Base-by-base conservation (phyloP, 2,329 filamentous ascomycete species). In the Xylaria hypoxylon region DNA sequence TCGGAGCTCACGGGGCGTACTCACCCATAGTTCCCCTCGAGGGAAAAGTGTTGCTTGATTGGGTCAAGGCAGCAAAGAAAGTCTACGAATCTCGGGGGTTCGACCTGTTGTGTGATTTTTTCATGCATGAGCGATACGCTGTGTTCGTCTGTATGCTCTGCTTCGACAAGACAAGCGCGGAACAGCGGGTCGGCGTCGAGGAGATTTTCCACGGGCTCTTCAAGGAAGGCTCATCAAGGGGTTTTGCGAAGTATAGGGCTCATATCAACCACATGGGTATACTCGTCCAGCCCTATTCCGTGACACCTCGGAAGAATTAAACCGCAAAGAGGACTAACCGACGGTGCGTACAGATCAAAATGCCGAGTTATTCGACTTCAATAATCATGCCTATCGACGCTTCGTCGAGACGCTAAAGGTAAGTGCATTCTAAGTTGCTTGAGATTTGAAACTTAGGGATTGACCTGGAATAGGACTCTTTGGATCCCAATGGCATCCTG, bases 61-160 rank as follows among this genome's bases (percentile, higher is more conserved):
- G 81, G 81, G 79, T 81, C 35, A 76, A 65, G 64, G 77, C 74
- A 0, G 79, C 80, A 40, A 80, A 81, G 68, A 75, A 72, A 22
- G 76, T 82, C n/a, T 82, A 79, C 62, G 80, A 82, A 64, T 75
- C 75, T 7, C 76, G 82, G 33, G 77, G 76, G 0, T 80, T 82
- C 56, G 82, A 84, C 66, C 71, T 83, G 24, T 78, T 81, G 65
- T 81, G 80, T 65, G 82, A 84, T 63, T 83, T 83, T 73, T 83
- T 83, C 74, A 82, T 84, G 80, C 79, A 82, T 55, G 80, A 83
- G 66, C 75, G 80, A 1, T 80, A 83, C 52, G 79, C 82, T 8
- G 80, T 84, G 38, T 79, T 83, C 48, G 80, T 83, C 67, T 82
- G 82, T 65, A 84, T 84, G 81, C 80, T 83, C 63, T 79, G 78